A percentile compares a stretch with the other conserved stretches of the same genome.
Conservation (phyloP, 495 filamentous ascomycete genomes). For the Penicillium coprophilum region DNA sequence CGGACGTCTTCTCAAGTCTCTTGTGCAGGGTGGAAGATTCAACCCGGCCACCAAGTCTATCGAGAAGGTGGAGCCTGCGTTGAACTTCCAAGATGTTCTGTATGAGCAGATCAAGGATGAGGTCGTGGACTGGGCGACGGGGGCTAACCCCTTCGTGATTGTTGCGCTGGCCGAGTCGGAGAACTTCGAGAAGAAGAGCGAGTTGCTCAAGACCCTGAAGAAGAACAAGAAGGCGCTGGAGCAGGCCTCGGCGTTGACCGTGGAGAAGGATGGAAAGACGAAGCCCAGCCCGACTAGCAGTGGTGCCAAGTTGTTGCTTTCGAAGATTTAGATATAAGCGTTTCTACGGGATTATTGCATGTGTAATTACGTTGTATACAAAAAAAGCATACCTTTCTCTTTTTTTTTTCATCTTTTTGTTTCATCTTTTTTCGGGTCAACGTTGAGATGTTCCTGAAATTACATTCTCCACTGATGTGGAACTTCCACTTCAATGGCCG, state of each 20-base stretch:
- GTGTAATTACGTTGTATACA: conserved; percentile 16
- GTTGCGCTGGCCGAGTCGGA: conserved; percentile 76
- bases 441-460: conserved; percentile 9
- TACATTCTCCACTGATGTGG: conserved; percentile 27
- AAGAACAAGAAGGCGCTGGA: conserved; percentile 54
- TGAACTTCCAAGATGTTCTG: conserved; percentile 74
- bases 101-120: conserved; percentile 74
- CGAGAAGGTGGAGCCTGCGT: conserved; percentile 67
- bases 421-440: neutral
- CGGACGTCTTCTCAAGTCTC: conserved; percentile 84
- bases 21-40: conserved; percentile 83
- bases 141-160: conserved; percentile 77
- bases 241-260: conserved; percentile 43
- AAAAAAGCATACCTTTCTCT: conserved; percentile 23
- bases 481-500: neutral
- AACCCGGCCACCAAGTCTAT: conserved; percentile 68
- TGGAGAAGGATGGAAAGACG: conserved; percentile 33
- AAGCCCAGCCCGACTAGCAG: conserved; percentile 42
- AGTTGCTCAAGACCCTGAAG: conserved; percentile 64
- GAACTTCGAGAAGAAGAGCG: conserved; percentile 66
- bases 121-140: conserved; percentile 81
- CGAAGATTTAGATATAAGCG: conserved; percentile 38
- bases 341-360: conserved; percentile 18
- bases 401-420: neutral
- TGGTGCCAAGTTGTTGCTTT: conserved; percentile 46